Conservation (phyloP, 73 alveolate species). For the Urostyla sp. region DNA sequence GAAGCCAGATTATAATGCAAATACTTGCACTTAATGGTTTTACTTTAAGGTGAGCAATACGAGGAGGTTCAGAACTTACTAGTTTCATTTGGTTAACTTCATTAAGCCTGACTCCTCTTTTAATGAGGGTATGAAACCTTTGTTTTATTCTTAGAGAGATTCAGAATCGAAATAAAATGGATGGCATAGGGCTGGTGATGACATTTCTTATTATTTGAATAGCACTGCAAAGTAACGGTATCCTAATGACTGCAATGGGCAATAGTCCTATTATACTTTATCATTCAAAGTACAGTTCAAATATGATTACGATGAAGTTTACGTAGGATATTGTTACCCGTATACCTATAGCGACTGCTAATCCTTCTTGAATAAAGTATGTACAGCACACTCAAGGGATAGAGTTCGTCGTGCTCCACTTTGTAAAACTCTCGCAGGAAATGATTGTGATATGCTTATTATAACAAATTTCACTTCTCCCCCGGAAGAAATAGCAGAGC, state of each 20-base stretch:
- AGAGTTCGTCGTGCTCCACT: conserved; percentile 26
- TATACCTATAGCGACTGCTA: conserved; percentile 85
- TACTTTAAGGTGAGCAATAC: conserved; percentile 74
- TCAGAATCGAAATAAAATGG: conserved; percentile 66
- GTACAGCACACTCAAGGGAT: background rate
- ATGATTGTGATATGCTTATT: conserved; percentile 70
- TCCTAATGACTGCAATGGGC: conserved; percentile 55
- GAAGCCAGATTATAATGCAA: conserved; percentile 70
- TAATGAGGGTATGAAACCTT: conserved; percentile 80
- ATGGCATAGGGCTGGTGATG: conserved; percentile 82
- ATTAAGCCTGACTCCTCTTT: conserved; percentile 77
- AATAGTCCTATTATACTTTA: conserved; percentile 66
- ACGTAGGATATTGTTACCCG: conserved; percentile 88
- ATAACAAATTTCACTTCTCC: conserved; percentile 63
- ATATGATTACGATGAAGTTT: conserved; percentile 87
- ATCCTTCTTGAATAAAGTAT: conserved; percentile 43
- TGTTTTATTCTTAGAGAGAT: conserved; percentile 75
- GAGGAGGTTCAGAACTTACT: conserved; percentile 32
- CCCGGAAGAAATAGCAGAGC: conserved; percentile 38
- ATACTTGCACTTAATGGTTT: conserved; percentile 82
- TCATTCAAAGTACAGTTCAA: conserved; percentile 74
- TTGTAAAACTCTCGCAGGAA: conserved; percentile 77
- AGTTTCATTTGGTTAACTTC: conserved; percentile 70
- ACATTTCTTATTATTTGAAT: conserved; percentile 63
- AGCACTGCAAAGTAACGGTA: conserved; percentile 50